A percentile compares a stretch with the other conserved stretches of the same genome.
These are phyloP conservation scores for Pseudogymnoascus sp. DNA, from an alignment of 2,329 filamentous ascomycete species.

Conservation along the genomic window DNA sequence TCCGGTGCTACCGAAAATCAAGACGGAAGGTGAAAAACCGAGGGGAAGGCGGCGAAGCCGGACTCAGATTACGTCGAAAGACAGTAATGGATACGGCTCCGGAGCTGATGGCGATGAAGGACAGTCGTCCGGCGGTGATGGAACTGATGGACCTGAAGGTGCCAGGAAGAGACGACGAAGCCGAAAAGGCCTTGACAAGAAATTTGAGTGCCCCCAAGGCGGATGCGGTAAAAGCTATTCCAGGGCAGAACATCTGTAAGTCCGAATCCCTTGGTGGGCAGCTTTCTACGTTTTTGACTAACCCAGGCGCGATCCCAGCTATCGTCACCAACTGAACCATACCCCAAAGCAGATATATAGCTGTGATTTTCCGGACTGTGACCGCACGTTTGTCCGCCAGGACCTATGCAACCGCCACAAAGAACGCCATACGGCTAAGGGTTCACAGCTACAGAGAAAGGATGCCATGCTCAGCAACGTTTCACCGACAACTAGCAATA, in stretches of 20 bases:
- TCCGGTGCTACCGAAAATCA: constrained; percentile 18
- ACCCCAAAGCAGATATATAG: constrained; percentile 91
- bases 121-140: constrained; percentile 28
- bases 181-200: constrained; percentile 72
- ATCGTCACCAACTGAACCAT: constrained; percentile 93
- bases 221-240: constrained; percentile 96
- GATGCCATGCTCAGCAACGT: constrained; percentile 55
- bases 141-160: constrained; percentile 12
- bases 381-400: constrained; percentile 83
- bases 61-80: constrained; percentile 20
- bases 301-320: constrained; percentile 34
- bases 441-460: constrained; percentile 68
- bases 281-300: constrained; percentile 15
- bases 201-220: constrained; percentile 75
- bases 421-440: constrained; percentile 73
- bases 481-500: constrained; percentile 24
- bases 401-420: constrained; percentile 83
- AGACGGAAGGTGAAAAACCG: constrained; percentile 23
- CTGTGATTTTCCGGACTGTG: constrained; percentile 88
- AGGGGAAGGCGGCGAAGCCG: constrained; percentile 27
- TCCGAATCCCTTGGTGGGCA: constrained; percentile 21
- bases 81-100: constrained; percentile 21
- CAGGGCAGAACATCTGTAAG: constrained; percentile 86
- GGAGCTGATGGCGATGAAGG: constrained; percentile 22
- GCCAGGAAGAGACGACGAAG: constrained; percentile 57